Evolutionary conservation across 2,329 filamentous ascomycete species (phyloP), one percentile per base, ranked within the genome.

Genomic region (Penicillium sp.): DNA sequence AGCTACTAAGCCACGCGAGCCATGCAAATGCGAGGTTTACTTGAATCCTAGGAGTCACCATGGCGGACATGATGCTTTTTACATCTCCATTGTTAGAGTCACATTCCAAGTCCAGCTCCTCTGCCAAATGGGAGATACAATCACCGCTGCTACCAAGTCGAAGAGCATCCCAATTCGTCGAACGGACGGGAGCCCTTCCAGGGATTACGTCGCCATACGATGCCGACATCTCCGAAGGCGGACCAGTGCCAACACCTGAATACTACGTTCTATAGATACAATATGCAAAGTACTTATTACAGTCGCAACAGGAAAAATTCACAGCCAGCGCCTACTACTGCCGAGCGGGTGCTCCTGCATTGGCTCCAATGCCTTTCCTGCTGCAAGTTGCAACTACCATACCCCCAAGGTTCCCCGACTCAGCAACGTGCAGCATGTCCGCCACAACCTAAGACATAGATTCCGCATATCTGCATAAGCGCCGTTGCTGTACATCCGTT

Each of bases 291-390:
- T 41, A 49, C 46, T 13, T 33, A n/a, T 9, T 19, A 35, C 31
- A 49, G 4, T 2, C 35, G 27, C 22, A 44, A 19, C 13, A 16
- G 41, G 24, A 3, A 49, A 49, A 49, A 49, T 18, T 10, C 5
- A n/a, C 14, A n/a, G 33, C 13, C 49, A n/a, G 47, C 33, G 43
- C 24, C 27, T 37, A 43, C 27, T 27, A 43, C 50, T 56, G 51
- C 56, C 56, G 56, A 59, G 46, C 50, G 37, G 39, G 40, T 56
- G 56, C 24, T 51, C 51, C 57, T 63, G 59, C 59, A 63, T 50
- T 27, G 33, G 36, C 24, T 47, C 56, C 54, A 59, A 61, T 58
- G 51, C 19, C 61, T 55, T 33, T 55, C 36, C 19, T 18, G 49
- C 51, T 61, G 51, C 53, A 59, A 27, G 24, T 27, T 61, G 51